Evolutionary conservation across 2,329 filamentous ascomycete species (phyloP).

Genomic region (Stachybotrys chlorohalonatus): DNA sequence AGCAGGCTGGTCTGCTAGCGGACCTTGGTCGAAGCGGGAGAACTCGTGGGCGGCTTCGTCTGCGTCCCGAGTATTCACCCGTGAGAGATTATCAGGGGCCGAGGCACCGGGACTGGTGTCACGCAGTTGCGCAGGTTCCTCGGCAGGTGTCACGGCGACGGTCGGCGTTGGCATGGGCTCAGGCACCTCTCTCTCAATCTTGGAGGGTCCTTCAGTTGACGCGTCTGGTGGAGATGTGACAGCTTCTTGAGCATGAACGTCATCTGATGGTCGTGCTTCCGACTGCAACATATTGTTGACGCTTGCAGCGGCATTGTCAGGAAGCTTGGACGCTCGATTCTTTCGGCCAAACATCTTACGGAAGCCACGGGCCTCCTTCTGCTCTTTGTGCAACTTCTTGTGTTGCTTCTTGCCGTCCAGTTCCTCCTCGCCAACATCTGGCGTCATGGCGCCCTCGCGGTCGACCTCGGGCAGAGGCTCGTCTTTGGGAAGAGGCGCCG

Average conservation of each 20-base stretch:
- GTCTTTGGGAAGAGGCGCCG: constrained; percentile 15
- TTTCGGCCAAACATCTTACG: constrained; percentile 59
- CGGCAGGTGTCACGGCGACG: constrained; percentile 1
- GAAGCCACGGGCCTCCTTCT: constrained; percentile 41
- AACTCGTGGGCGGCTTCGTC: constrained; percentile 52
- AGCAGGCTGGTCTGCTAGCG: constrained; percentile 75
- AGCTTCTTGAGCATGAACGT: constrained; percentile 10
- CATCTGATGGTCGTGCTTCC: constrained; percentile 17
- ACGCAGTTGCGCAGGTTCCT: neutral
- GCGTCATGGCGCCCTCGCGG: constrained; percentile 12
- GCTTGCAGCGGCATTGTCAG: constrained; percentile 42
- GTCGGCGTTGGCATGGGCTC: constrained; percentile 7
- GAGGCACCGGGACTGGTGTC: constrained; percentile 10
- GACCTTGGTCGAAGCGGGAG: constrained; percentile 76
- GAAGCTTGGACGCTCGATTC: constrained; percentile 48
- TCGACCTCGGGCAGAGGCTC: constrained; percentile 10
- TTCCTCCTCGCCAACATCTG: constrained; percentile 19
- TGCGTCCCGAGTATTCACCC: constrained; percentile 50
- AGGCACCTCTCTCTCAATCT: constrained; percentile 12
- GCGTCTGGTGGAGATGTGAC: constrained; percentile 14
- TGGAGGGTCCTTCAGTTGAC: neutral
- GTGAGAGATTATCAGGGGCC: constrained; percentile 37
- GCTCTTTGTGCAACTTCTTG: constrained; percentile 48
- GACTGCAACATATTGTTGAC: constrained; percentile 39
- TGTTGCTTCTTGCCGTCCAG: constrained; percentile 30